Conservation (phyloP, 495 filamentous ascomycete species). For the Terfezia claveryi region DNA sequence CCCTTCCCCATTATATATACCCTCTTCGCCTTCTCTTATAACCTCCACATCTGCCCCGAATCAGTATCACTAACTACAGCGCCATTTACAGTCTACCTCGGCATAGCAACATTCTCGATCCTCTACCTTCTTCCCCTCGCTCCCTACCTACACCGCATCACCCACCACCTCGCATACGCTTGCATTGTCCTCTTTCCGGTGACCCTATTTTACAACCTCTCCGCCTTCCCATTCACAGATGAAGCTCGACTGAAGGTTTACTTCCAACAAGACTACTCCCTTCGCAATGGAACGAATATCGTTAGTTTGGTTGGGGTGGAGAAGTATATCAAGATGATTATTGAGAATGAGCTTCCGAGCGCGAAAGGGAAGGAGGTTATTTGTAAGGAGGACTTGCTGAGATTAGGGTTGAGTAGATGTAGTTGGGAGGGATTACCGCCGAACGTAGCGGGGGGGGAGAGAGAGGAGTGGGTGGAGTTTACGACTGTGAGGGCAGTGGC, state of each 20-base stretch:
- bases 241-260: slow-evolving; percentile 62
- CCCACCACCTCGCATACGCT: slow-evolving; percentile 58
- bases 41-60: too few relatives aligned
- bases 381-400: slow-evolving; percentile 25
- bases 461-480: slow-evolving; percentile 38
- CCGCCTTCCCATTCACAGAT: slow-evolving; percentile 70
- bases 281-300: slow-evolving; percentile 45
- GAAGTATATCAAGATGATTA: slow-evolving; percentile 44
- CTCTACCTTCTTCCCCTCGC: slow-evolving; percentile 55
- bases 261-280: slow-evolving; percentile 63
- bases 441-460: slow-evolving; percentile 26
- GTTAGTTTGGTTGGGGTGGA: slow-evolving; percentile 52
- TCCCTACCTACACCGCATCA: slow-evolving; percentile 73
- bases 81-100: slow-evolving; percentile 38
- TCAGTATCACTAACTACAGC: not conserved
- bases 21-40: too few relatives aligned
- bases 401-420: slow-evolving; percentile 36
- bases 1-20: too few relatives aligned
- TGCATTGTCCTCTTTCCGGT: slow-evolving; percentile 49
- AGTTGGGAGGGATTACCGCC: slow-evolving; percentile 48
- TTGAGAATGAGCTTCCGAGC: slow-evolving; percentile 43
- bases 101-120: slow-evolving; percentile 41
- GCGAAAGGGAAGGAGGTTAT: slow-evolving; percentile 36
- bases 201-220: slow-evolving; percentile 69
- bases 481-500: slow-evolving; percentile 28